Evolutionary conservation across 139 green algal species (phyloP).

Genomic region (Chlorella sp.): DNA sequence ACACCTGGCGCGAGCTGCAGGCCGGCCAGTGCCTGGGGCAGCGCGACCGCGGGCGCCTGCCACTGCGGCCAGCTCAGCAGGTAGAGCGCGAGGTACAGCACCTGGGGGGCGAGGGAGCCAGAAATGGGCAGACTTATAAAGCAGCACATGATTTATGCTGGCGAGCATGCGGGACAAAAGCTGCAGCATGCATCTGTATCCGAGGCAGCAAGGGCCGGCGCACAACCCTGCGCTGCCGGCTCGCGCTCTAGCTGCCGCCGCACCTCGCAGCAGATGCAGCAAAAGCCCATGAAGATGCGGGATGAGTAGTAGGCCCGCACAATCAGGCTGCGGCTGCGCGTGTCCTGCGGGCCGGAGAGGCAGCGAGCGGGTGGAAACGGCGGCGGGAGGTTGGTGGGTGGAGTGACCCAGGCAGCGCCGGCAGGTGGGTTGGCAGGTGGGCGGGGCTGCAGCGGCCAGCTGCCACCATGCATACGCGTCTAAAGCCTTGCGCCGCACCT

Average conservation of each 20-base stretch:
- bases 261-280: slow-evolving; percentile 88
- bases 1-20: background rate
- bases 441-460: background rate
- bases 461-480: no score
- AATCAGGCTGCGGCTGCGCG: slow-evolving; percentile 68
- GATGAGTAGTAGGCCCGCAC: slow-evolving; percentile 90
- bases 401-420: background rate
- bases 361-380: background rate
- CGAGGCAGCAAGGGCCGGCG: no score
- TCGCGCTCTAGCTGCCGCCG: no score
- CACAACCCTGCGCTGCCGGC: no score
- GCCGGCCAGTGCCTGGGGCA: slow-evolving; percentile 10
- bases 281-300: slow-evolving; percentile 97
- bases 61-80: slow-evolving; percentile 41
- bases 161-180: no score
- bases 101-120: no score
- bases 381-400: background rate
- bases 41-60: slow-evolving; percentile 11
- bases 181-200: no score
- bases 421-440: background rate
- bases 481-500: slow-evolving; percentile 68
- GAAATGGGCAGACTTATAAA: no score
- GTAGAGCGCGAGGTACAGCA: slow-evolving; percentile 57
- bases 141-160: no score
- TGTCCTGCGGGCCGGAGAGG: slow-evolving; percentile 61